Percentiles rank a stretch among this genome's conserved stretches.
Evolutionary conservation across 345 rosid species (phyloP).

Genomic region (Dimocarpus longan): DNA sequence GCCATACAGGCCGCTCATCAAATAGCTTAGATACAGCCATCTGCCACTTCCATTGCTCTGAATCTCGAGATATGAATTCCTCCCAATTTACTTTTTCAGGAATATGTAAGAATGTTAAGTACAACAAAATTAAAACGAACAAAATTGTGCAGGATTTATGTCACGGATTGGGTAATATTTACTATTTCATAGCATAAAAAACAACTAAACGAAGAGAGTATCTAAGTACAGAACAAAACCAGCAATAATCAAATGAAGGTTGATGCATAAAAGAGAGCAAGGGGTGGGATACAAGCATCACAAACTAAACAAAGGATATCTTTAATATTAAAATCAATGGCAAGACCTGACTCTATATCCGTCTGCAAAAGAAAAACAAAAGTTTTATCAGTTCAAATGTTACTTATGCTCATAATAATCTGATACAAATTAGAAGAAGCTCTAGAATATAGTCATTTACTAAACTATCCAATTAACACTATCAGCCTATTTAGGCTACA

Average conservation of each 20-base stretch:
- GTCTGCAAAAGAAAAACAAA: constrained; percentile 54
- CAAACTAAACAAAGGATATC: constrained; percentile 68
- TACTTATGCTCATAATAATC: background rate
- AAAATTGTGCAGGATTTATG: background rate
- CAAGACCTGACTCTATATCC: constrained; percentile 73
- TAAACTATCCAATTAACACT: background rate
- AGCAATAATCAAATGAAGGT: background rate
- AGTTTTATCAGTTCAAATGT: constrained; percentile 19
- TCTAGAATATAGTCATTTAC: background rate
- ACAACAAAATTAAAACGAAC: constrained; percentile 29
- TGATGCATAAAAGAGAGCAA: background rate
- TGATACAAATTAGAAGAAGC: background rate
- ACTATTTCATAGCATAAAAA: no score
- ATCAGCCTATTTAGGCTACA: background rate
- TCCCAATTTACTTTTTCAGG: constrained; percentile 83
- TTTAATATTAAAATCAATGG: constrained; percentile 77
- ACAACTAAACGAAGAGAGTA: background rate
- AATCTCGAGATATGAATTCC: constrained; percentile 47
- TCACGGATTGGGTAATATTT: background rate
- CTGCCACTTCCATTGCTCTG: constrained; percentile 79
- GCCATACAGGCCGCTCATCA: constrained; percentile 91
- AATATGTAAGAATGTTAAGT: constrained; percentile 81
- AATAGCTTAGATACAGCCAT: constrained; percentile 74
- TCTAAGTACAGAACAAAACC: background rate
- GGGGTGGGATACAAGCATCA: background rate